phyloP scores from a whole-genome alignment of 306 rosid species.

The Pachyrhizus erosus region DNA sequence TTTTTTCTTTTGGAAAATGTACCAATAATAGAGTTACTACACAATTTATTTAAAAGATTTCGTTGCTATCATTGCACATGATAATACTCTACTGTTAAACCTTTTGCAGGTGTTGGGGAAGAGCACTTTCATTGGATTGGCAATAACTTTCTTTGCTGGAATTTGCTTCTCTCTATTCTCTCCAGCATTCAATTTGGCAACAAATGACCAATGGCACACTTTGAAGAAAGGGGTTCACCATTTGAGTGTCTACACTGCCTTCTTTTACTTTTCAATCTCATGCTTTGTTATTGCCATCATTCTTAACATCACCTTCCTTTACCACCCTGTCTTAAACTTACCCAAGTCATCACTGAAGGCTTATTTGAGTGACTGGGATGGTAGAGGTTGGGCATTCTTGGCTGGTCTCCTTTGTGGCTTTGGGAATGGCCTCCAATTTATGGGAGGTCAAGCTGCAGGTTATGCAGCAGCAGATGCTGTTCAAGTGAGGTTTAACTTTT shows the following conservation, averaged over 20 bases:
- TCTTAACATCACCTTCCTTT: conserved; percentile 76
- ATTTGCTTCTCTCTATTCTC: conserved; percentile 83
- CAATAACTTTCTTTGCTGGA: conserved; percentile 81
- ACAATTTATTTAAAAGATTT: background rate
- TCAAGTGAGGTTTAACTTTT: conserved; percentile 59
- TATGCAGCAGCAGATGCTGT: conserved; percentile 99
- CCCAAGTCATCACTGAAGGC: conserved; percentile 82
- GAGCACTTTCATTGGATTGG: conserved; percentile 66
- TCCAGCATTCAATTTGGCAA: conserved; percentile 92
- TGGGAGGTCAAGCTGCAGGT: conserved; percentile 99
- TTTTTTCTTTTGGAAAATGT: background rate
- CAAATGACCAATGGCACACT: conserved; percentile 92
- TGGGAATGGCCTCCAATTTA: conserved; percentile 92
- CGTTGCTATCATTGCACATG: background rate
- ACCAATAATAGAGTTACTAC: background rate
- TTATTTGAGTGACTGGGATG: conserved; percentile 82
- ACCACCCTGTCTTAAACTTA: conserved; percentile 69
- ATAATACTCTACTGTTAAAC: background rate
- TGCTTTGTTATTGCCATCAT: conserved; percentile 70
- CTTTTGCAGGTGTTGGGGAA: conserved; percentile 77
- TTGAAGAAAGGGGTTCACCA: conserved; percentile 75
- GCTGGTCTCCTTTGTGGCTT: conserved; percentile 92
- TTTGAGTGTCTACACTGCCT: conserved; percentile 79
- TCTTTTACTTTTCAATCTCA: conserved; percentile 82
- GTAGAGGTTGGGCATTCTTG: conserved; percentile 94